Conservation (phyloP, 495 filamentous ascomycete species). For the Tetracladium marchalianum region DNA sequence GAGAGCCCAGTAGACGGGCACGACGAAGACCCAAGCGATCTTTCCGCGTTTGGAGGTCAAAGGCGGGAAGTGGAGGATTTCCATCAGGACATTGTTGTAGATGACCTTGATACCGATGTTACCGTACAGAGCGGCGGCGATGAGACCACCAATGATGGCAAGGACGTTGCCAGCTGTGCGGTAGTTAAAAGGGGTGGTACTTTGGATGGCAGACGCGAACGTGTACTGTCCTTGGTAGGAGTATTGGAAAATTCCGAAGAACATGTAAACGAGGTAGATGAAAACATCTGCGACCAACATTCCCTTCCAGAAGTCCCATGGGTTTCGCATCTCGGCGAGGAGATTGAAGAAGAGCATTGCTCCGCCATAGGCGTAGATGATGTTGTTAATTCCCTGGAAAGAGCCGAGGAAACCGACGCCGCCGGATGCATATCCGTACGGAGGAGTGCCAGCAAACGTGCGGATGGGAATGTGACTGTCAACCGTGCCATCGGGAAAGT, state of each 20-base stretch:
- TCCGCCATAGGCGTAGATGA: conserved; percentile 49
- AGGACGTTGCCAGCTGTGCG: conserved; percentile 46
- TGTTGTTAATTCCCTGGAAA: conserved; percentile 44
- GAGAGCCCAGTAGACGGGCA: conserved; percentile 48
- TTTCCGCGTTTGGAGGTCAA: conserved; percentile 39
- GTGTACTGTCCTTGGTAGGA: conserved; percentile 46
- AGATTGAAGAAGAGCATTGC: conserved; percentile 54
- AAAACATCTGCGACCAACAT: conserved; percentile 45
- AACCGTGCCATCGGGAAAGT: conserved; percentile 15
- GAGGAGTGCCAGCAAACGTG: conserved; percentile 19
- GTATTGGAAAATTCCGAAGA: conserved; percentile 49
- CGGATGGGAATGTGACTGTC: conserved; percentile 14
- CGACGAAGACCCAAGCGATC: conserved; percentile 37
- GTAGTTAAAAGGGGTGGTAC: conserved; percentile 36
- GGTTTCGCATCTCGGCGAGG: conserved; percentile 54
- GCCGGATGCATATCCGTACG: conserved; percentile 4
- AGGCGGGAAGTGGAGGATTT: conserved; percentile 39
- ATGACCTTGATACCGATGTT: conserved; percentile 59
- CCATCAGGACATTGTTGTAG: conserved; percentile 46
- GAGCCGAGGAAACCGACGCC: conserved; percentile 29
- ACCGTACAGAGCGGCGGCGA: conserved; percentile 47
- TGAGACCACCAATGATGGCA: conserved; percentile 35
- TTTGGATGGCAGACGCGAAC: conserved; percentile 34
- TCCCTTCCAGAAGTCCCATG: conserved; percentile 51
- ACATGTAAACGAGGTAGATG: conserved; percentile 40